Evolutionary conservation across 768 basidiomycete species (phyloP).

Genomic region (Lentinula edodes): DNA sequence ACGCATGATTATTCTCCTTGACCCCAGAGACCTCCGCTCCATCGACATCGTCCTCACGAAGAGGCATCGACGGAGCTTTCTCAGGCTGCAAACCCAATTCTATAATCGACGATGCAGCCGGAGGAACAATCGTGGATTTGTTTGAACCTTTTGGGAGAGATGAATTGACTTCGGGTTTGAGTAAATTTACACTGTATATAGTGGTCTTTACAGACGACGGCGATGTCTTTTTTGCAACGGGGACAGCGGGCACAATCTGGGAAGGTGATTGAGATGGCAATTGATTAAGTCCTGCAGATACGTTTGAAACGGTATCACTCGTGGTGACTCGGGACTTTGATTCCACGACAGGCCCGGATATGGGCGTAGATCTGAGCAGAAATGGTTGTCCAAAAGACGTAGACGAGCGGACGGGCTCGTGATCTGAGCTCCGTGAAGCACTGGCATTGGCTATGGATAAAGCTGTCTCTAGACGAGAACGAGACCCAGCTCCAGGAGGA

Average conservation of each 20-base stretch:
- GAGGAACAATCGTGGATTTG: no score
- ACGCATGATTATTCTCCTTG: background rate
- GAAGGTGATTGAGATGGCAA: background rate
- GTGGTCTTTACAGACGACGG: background rate
- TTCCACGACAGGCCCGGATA: background rate
- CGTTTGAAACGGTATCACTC: background rate
- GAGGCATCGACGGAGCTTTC: no score
- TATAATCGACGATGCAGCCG: no score
- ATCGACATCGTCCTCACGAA: background rate
- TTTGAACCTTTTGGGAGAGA: background rate
- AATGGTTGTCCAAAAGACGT: background rate
- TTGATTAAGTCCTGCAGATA: background rate
- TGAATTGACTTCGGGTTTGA: background rate
- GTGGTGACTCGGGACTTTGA: background rate
- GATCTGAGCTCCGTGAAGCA: conserved; percentile 16
- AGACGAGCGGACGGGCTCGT: background rate
- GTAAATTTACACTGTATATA: background rate
- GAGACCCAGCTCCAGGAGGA: conserved; percentile 33
- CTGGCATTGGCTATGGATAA: conserved; percentile 62
- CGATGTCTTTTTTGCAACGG: background rate
- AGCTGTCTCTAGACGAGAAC: conserved; percentile 59
- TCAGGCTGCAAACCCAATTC: no score
- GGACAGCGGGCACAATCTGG: background rate
- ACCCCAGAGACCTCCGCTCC: background rate
- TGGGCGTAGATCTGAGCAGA: background rate